Conservation (phyloP, 768 basidiomycete genomes). For the Rhodotorula kratochvilovae region DNA sequence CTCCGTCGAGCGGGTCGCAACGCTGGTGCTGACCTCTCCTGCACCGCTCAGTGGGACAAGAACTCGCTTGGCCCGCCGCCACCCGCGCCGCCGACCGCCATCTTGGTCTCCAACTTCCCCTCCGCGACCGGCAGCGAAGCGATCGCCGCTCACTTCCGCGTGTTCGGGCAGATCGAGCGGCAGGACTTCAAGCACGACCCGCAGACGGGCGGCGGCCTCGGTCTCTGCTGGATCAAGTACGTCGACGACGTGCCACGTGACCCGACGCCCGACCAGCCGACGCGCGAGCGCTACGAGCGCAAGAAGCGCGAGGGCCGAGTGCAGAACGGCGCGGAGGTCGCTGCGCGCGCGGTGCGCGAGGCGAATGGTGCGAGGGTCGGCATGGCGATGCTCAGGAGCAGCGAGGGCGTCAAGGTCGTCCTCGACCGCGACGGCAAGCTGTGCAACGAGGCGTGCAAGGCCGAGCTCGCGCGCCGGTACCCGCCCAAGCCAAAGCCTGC, state of each 20-base stretch:
- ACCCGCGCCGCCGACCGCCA: slow-evolving; percentile 55
- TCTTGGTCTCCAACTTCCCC: slow-evolving; percentile 68
- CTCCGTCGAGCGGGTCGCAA: background rate
- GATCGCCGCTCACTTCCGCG: slow-evolving; percentile 63
- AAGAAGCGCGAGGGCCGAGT: slow-evolving; percentile 13
- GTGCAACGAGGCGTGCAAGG: slow-evolving; percentile 63
- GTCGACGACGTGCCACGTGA: slow-evolving; percentile 35
- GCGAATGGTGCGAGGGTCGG: slow-evolving; percentile 65
- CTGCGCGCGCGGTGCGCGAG: slow-evolving; percentile 60
- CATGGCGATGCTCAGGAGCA: slow-evolving; percentile 46
- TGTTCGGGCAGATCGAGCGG: slow-evolving; percentile 60
- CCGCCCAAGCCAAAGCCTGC: slow-evolving; percentile 13
- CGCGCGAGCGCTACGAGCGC: slow-evolving; percentile 27
- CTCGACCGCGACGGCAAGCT: slow-evolving; percentile 70
- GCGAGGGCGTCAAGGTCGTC: slow-evolving; percentile 62
- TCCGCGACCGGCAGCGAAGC: slow-evolving; percentile 64
- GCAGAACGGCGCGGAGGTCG: slow-evolving; percentile 59
- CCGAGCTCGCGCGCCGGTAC: slow-evolving; percentile 48
- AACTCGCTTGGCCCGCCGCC: slow-evolving; percentile 70
- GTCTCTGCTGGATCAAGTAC: slow-evolving; percentile 71
- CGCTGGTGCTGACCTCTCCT: background rate
- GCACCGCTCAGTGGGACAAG: slow-evolving; percentile 61
- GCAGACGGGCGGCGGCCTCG: slow-evolving; percentile 73
- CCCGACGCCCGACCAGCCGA: slow-evolving; percentile 10
- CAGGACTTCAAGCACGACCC: slow-evolving; percentile 76